Percentiles rank a stretch among this genome's conserved stretches.
Evolutionary conservation across 2,329 filamentous ascomycete genomes (phyloP).

Genomic region (Coniochaeta ligniaria): DNA sequence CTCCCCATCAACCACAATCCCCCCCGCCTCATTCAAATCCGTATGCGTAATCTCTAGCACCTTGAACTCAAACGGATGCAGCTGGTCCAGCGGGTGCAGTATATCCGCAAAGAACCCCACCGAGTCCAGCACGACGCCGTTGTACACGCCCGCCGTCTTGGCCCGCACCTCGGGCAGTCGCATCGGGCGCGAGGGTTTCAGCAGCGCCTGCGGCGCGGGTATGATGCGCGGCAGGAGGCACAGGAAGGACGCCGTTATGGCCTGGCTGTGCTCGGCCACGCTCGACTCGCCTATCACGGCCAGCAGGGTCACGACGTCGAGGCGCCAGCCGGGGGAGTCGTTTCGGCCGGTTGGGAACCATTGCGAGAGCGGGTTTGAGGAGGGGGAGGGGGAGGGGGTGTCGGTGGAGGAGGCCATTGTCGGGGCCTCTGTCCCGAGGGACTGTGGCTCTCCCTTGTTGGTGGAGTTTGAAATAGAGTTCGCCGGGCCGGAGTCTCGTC

Average conservation of each 20-base stretch:
- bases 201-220: constrained; percentile 55
- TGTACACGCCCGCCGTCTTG: constrained; percentile 51
- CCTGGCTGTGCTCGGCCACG: constrained; percentile 50
- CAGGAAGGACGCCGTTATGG: constrained; percentile 49
- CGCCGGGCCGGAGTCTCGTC: not conserved
- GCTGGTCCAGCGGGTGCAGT: constrained; percentile 45
- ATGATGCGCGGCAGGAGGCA: constrained; percentile 53
- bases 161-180: constrained; percentile 48
- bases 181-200: constrained; percentile 46
- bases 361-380: not conserved
- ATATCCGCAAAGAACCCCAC: constrained; percentile 58
- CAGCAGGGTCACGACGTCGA: constrained; percentile 56
- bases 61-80: constrained; percentile 39
- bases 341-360: constrained; percentile 36
- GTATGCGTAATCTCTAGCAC: constrained; percentile 41
- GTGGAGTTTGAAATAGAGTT: not conserved
- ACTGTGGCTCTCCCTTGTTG: not conserved
- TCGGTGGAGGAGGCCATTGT: constrained; percentile 14
- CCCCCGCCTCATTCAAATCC: constrained; percentile 16
- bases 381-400: constrained; percentile 6
- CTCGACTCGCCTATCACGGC: constrained; percentile 56
- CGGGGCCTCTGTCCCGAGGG: not conserved
- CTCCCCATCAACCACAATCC: constrained; percentile 8
- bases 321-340: constrained; percentile 35
- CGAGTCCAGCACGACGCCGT: constrained; percentile 44